A percentile compares a stretch with the other conserved stretches of the same genome.
These are phyloP conservation scores for Avena atlantica DNA, from an alignment of 176 grass and related monocot species.

Conservation along the genomic window DNA sequence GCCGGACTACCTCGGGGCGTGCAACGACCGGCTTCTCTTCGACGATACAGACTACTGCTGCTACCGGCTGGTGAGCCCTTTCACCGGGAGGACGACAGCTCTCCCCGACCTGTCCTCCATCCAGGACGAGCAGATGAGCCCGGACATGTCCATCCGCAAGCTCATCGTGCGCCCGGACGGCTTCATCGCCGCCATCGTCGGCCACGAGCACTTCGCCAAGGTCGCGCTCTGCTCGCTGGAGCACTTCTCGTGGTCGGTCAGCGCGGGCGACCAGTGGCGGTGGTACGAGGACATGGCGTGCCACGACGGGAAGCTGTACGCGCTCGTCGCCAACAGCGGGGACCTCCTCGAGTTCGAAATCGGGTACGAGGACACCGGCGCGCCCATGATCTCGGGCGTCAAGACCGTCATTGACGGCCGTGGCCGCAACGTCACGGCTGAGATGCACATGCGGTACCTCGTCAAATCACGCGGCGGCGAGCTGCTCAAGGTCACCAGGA, in stretches of 20 bases:
- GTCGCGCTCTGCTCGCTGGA: slow-evolving; percentile 35
- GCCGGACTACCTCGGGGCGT: neutral
- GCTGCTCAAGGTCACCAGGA: slow-evolving; percentile 19
- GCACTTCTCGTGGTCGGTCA: slow-evolving; percentile 27
- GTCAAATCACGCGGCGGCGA: neutral
- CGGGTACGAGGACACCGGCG: neutral
- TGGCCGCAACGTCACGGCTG: neutral
- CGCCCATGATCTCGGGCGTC: slow-evolving; percentile 1
- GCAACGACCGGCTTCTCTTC: neutral
- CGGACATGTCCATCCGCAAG: slow-evolving; percentile 18
- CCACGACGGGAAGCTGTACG: slow-evolving; percentile 4
- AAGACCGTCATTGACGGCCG: neutral
- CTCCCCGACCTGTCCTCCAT: neutral
- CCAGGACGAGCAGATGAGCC: neutral
- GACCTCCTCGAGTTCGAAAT: slow-evolving; percentile 34
- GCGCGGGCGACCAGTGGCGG: slow-evolving; percentile 24
- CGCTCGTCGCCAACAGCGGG: slow-evolving; percentile 3
- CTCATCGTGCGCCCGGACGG: neutral
- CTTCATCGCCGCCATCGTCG: slow-evolving; percentile 31
- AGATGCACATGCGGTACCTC: slow-evolving; percentile 15
- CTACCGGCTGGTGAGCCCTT: neutral
- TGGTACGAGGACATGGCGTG: slow-evolving; percentile 39
- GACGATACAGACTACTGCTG: neutral
- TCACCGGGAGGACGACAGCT: neutral
- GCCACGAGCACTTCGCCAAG: slow-evolving; percentile 42